Base-by-base conservation (phyloP, 176 grass and related monocot species). In the Oryza punctata region DNA sequence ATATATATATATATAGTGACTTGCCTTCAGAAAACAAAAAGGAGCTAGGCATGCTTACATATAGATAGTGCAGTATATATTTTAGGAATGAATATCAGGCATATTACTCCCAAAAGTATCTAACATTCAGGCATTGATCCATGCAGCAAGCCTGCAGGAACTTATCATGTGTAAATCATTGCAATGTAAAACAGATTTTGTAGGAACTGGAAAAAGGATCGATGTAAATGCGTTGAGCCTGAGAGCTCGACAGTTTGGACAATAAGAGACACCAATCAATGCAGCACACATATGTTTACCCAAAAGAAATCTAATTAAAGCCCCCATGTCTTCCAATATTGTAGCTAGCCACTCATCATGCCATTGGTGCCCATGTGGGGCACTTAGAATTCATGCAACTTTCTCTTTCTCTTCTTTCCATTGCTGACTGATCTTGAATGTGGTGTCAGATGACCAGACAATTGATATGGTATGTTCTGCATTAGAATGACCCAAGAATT, bases 391-490 rank as follows among this genome's bases (percentile, higher is more conserved):
- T 61, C 78, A 82, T 72, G 66, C 67, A 32, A 68, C 24, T 68
- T 52, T 49, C 28, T 37, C 85, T 81, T 85, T 89, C 89, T 84
- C 84, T 85, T 86, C 88, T 90, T 89, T 89, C 77, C 44, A 86
- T 81, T 77, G 50, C 65, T 81, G 77, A 76, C 71, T 54, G 10
- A 16, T 44, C 41, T 73, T 57, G 52, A 57, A 57, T 57, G 16
- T 80, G 61, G 23, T 67, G 84, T 54, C 60, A 80, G 59, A 80
- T 65, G 68, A 71, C n/a, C 45, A 32, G 21, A 4, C 28, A 44
- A n/a, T 70, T 70, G 32, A 69, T 67, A 12, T 70, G 2, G 2
- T 29, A 33, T 33, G 43, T 29, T 73, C 13, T 50, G 24, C 15
- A 12, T 43, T 10, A 67, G 47, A 26, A 73, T 19, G 70, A 26